These are phyloP conservation scores for Plectosphaerella plurivora DNA, from an alignment of 2,329 filamentous ascomycete species.

Conservation along the genomic window DNA sequence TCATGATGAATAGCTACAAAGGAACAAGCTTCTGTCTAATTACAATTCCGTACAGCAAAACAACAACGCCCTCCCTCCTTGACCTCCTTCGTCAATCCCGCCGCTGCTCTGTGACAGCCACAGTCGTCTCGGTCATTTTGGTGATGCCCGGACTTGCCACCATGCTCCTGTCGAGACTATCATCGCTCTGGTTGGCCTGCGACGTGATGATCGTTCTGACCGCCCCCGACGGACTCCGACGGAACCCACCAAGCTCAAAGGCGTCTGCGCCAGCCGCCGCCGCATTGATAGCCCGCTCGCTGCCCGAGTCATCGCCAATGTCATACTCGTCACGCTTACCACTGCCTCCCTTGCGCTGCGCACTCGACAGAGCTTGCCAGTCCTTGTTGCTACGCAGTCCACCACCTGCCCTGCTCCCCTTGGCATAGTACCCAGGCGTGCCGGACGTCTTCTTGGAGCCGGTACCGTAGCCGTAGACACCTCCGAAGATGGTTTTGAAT, in stretches of 20 bases:
- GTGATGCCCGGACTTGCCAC: neutral
- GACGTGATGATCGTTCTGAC: slow-evolving; percentile 15
- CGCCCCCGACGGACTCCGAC: neutral
- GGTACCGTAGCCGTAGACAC: slow-evolving; percentile 21
- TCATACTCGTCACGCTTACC: slow-evolving; percentile 14
- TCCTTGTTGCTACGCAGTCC: slow-evolving; percentile 15
- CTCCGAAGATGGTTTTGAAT: slow-evolving; percentile 26
- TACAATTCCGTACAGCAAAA: too few relatives aligned
- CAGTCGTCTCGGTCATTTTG: neutral
- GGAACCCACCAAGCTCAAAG: slow-evolving; percentile 19
- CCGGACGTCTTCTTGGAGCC: slow-evolving; percentile 20
- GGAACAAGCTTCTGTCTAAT: too few relatives aligned
- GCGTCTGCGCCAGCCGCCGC: slow-evolving; percentile 7
- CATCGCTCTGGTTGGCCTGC: slow-evolving; percentile 18
- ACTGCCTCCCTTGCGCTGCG: slow-evolving; percentile 7
- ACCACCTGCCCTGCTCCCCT: slow-evolving; percentile 10
- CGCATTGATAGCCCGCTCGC: slow-evolving; percentile 21
- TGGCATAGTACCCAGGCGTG: slow-evolving; percentile 14
- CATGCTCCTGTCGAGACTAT: slow-evolving; percentile 11
- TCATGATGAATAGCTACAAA: too few relatives aligned
- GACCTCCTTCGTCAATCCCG: neutral
- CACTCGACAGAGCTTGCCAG: slow-evolving; percentile 17
- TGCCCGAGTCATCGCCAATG: slow-evolving; percentile 13
- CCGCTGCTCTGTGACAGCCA: neutral
- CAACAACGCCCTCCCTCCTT: neutral